Evolutionary conservation across 768 basidiomycete species (phyloP), one percentile per base, ranked within the genome.

Genomic region (Auricularia cornea): DNA sequence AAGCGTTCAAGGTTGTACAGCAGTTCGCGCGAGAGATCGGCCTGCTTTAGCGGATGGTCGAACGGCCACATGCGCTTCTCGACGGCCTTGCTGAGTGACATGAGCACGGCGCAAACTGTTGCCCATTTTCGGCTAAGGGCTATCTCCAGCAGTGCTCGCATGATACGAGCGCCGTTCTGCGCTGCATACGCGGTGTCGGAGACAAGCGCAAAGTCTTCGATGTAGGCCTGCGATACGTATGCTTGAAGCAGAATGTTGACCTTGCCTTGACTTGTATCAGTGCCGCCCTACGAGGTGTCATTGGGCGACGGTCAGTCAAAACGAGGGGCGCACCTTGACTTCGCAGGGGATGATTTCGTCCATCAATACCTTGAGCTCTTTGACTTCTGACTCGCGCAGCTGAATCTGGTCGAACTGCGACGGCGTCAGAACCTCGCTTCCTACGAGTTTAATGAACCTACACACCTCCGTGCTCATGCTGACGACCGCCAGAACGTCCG

Each of bases 241-340:
- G 85, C 89, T 75, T 99, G 97, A 26, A 99, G 79, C 20, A 98
- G 81, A 65, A 98, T 91, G 73, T 98, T 98, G 75, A 95, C 94
- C 77, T 99, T 99, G 59, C 84, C 92, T 74, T 79, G 84, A 64
- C 81, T 83, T 14, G 80, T 83, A 62, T 84, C 80, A 1, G 81
- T 80, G 4, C 83, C 90, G 18, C 84, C 88, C 88, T 94, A 44
- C 44, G 41, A 2, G 63, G 18, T 28, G 30, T 59, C 23, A 60
- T 3, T 2, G 38, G 30, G n/a, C 16, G 18, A 2, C 23, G 38
- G 33, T 52, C 38, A 20, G 4, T 12, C 41, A 59, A n/a, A 54
- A 52, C 31, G 14, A 23, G 26, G 3, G 59, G 71, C 78, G 67
- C 65, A 91, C 92, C 78, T 84, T 85, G 31, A 83, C 80, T 62